Evolutionary conservation across 2,329 filamentous ascomycete genomes (phyloP), one percentile per base, ranked within the genome.

Genomic region (Ceratocystis harringtonii): DNA sequence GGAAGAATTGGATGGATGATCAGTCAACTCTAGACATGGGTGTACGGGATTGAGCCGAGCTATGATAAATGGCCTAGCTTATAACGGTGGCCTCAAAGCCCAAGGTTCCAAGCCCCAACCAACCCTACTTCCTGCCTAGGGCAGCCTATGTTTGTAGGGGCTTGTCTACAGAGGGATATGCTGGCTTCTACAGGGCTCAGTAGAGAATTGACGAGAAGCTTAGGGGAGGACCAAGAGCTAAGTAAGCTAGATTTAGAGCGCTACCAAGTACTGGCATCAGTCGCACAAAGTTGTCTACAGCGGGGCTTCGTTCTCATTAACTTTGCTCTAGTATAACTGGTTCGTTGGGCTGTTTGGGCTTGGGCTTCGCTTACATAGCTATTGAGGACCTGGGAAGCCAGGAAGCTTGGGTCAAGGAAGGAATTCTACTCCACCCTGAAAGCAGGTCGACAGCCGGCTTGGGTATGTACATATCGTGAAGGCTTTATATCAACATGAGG

Each of bases 271-370:
- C 52, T 25, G 52, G 15, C 52, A 30, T 32, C 10, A 32, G 52
- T 57, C 52, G 28, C 30, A 57, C 28, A 57, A 57, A 32, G 52
- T 57, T 57, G 52, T 30, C 15, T 57, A 57, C 52, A 57, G 52
- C 28, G 52, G 52, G 28, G 52, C 52, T 57, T 15, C 22, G 7
- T 8, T 52, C 52, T 28, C 25, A 30, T 57, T 57, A 57, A 57
- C 28, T 17, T 32, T 12, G 7, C 22, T 57, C 22, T 57, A 30
- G 52, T 57, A 57, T 57, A 57, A 8, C 52, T 57, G 12, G 52
- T 57, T 57, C 52, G 52, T 57, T 28, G 7, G 36, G 25, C 25
- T 50, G 48, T 15, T 30, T 32, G 19, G 52, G 52, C 28, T 57
- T n/a, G 19, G 52, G 52, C 52, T 57, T n/a, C 10, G 17, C 52